A percentile compares a stretch with the other conserved stretches of the same genome.
These are phyloP conservation scores for Cenchrus fungigraminus DNA, from an alignment of 176 grass and related monocot genomes.

Conservation along the genomic window DNA sequence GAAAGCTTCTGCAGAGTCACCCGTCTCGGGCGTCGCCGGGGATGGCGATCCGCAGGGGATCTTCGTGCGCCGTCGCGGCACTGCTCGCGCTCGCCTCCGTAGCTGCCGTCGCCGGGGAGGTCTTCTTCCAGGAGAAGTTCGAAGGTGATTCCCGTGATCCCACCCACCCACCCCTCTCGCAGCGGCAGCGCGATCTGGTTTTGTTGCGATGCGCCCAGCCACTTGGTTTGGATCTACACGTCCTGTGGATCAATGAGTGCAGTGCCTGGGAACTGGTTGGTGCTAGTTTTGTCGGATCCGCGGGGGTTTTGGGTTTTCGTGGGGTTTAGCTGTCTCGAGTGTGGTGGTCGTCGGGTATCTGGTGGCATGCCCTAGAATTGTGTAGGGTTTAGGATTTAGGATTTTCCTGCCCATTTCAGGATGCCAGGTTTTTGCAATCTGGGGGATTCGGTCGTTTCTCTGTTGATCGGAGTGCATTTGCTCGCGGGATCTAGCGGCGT, in stretches of 20 bases:
- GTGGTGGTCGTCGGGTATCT: background rate
- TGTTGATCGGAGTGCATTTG: slow-evolving; percentile 4
- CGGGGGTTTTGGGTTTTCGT: background rate
- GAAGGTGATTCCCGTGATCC: slow-evolving; percentile 57
- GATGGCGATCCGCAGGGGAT: slow-evolving; percentile 63
- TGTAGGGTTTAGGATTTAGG: background rate
- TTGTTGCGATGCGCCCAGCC: background rate
- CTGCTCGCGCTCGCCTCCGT: slow-evolving; percentile 59
- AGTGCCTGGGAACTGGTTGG: background rate
- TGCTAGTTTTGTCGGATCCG: slow-evolving; percentile 13
- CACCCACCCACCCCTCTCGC: background rate
- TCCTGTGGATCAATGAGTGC: background rate
- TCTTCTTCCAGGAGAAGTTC: slow-evolving; percentile 98
- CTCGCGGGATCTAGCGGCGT: background rate
- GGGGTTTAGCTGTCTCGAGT: background rate
- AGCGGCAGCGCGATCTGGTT: background rate
- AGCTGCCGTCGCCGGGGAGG: slow-evolving; percentile 53
- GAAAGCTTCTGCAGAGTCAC: slow-evolving; percentile 37
- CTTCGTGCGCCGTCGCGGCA: slow-evolving; percentile 32
- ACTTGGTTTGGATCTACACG: background rate
- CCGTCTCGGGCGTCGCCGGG: background rate
- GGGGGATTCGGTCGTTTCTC: background rate
- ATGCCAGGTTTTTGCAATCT: background rate
- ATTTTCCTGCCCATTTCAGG: background rate
- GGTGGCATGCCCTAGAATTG: background rate